These are phyloP conservation scores for Calycina herbarum DNA, from an alignment of 2,329 filamentous ascomycete species.

Conservation along the genomic window DNA sequence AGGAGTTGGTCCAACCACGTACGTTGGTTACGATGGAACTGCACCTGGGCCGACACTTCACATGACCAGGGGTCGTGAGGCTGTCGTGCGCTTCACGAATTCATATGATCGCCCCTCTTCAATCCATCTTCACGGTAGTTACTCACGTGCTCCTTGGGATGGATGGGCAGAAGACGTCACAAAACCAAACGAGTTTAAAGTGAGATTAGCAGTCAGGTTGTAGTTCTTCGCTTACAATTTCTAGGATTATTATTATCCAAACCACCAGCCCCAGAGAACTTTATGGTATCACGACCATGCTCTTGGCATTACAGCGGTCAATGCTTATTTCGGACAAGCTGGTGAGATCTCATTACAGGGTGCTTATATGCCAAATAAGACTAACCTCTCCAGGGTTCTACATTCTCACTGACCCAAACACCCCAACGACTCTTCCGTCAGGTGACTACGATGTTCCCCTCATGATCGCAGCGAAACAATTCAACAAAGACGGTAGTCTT, in stretches of 20 bases:
- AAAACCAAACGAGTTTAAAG: conserved; percentile 51
- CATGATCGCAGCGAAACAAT: not conserved
- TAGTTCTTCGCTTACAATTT: not conserved
- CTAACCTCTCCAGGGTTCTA: conserved; percentile 41
- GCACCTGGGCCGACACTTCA: conserved; percentile 54
- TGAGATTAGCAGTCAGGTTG: not conserved
- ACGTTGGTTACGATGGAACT: conserved; percentile 56
- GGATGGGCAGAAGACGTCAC: conserved; percentile 56
- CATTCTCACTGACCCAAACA: conserved; percentile 42
- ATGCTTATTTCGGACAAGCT: conserved; percentile 57
- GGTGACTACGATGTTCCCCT: not conserved
- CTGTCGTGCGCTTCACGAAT: conserved; percentile 55
- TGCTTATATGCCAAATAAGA: not conserved
- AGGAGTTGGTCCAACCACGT: conserved; percentile 40
- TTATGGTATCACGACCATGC: conserved; percentile 56
- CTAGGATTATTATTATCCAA: conserved; percentile 60
- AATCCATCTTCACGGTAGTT: conserved; percentile 46
- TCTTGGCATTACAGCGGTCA: conserved; percentile 48
- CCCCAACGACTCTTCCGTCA: not conserved
- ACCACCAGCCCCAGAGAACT: conserved; percentile 51
- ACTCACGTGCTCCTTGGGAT: conserved; percentile 48
- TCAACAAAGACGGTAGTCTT: not conserved
- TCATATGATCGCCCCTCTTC: conserved; percentile 10
- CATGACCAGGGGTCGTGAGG: conserved; percentile 45
- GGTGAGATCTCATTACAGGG: conserved; percentile 35